Conservation (phyloP, 2,329 filamentous ascomycete species). For the Microsporum canis region DNA sequence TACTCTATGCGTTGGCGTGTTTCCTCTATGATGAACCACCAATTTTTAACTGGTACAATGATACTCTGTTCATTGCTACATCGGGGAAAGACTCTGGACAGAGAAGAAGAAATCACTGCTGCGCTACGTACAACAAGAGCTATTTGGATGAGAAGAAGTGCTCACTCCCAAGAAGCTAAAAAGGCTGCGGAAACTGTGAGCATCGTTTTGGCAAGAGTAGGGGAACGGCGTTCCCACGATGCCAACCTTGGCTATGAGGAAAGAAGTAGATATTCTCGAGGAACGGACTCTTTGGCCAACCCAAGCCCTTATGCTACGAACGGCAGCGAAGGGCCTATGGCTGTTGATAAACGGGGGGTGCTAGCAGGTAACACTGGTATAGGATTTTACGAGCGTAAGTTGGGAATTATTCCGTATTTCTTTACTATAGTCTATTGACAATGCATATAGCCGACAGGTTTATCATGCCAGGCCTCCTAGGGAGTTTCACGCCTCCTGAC, state of each 20-base stretch:
- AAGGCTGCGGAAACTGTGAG: neutral
- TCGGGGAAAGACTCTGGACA: conserved; percentile 5
- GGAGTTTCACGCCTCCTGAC: neutral
- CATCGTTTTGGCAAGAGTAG: neutral
- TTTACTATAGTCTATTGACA: neutral
- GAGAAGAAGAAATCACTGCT: conserved; percentile 13
- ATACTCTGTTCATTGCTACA: conserved; percentile 37
- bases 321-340: neutral
- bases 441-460: neutral
- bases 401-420: neutral
- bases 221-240: neutral
- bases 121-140: conserved; percentile 8
- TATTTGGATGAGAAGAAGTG: neutral
- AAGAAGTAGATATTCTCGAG: neutral
- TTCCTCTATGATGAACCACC: conserved; percentile 46
- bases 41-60: conserved; percentile 50
- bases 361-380: neutral
- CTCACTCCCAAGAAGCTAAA: neutral
- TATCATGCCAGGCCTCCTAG: neutral
- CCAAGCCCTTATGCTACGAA: neutral
- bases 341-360: neutral
- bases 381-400: neutral
- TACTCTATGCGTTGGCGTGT: conserved; percentile 46
- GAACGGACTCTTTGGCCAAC: neutral
- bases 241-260: neutral